These are phyloP conservation scores for Ustilago nuda DNA, from an alignment of 1,284 basidiomycete species.

Conservation along the genomic window DNA sequence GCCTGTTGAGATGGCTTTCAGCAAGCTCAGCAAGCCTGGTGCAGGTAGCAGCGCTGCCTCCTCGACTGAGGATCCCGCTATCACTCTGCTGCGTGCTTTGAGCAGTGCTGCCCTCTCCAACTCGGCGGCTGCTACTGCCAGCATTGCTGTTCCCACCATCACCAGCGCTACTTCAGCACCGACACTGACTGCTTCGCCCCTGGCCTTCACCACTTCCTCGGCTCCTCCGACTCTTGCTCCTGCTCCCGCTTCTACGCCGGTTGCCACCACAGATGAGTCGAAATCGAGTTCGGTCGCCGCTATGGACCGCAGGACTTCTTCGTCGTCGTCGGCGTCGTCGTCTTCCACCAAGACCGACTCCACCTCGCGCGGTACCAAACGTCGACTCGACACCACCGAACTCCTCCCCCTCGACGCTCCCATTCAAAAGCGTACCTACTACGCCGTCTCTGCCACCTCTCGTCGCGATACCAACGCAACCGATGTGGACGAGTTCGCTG, in stretches of 20 bases:
- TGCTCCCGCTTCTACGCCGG: constrained; percentile 11
- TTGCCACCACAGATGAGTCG: background rate
- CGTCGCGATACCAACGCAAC: constrained; percentile 47
- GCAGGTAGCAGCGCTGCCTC: constrained; percentile 10
- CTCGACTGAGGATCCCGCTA: constrained; percentile 43
- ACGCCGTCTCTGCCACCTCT: constrained; percentile 65
- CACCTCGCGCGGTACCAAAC: constrained; percentile 51
- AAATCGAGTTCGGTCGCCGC: constrained; percentile 20
- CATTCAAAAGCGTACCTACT: constrained; percentile 65
- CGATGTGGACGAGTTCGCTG: constrained; percentile 43
- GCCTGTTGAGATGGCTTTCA: constrained; percentile 56
- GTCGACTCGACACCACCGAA: constrained; percentile 59
- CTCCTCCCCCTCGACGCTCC: constrained; percentile 68
- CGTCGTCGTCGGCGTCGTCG: constrained; percentile 41
- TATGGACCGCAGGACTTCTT: constrained; percentile 34
- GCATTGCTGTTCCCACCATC: constrained; percentile 14
- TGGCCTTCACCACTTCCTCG: constrained; percentile 40
- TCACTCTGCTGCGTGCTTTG: constrained; percentile 52
- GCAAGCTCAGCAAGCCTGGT: constrained; percentile 46
- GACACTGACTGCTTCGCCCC: constrained; percentile 43
- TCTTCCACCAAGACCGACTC: constrained; percentile 29
- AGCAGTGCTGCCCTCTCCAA: constrained; percentile 50
- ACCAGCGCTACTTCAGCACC: constrained; percentile 20
- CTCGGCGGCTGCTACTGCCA: constrained; percentile 29
- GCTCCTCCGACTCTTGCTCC: constrained; percentile 23